A percentile compares a stretch with the other conserved stretches of the same genome.
phyloP scores from a whole-genome alignment of 345 rosid species.

The Hirschfeldia incana region DNA sequence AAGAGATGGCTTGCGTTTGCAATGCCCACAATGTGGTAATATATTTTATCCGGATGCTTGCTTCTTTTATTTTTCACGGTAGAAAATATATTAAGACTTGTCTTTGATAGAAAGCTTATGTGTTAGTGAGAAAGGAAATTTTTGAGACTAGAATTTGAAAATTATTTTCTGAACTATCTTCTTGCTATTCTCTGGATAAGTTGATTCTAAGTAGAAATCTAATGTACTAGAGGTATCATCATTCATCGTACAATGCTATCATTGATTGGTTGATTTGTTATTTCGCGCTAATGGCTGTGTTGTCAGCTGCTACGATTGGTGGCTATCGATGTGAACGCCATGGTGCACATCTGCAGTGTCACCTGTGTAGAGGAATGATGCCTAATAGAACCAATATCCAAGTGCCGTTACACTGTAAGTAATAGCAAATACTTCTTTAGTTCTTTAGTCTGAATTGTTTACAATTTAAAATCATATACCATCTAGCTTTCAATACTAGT shows the following conservation, averaged over 20 bases:
- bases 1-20: constrained; percentile 43
- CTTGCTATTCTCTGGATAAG: background rate
- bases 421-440: background rate
- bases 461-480: background rate
- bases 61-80: background rate
- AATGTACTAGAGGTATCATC: background rate
- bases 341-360: constrained; percentile 78
- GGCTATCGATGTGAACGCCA: constrained; percentile 66
- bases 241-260: background rate
- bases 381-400: constrained; percentile 61
- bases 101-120: background rate
- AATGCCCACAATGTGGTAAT: constrained; percentile 89
- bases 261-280: constrained; percentile 2
- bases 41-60: constrained; percentile 13
- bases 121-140: background rate
- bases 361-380: constrained; percentile 83
- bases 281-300: background rate
- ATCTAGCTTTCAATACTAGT: constrained; percentile 8
- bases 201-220: too few relatives aligned
- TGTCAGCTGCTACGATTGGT: constrained; percentile 52
- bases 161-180: constrained; percentile 4
- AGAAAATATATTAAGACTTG: background rate
- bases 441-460: constrained; percentile 9
- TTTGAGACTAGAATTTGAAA: constrained; percentile 3
- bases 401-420: constrained; percentile 88